Evolutionary conservation across 2,329 filamentous ascomycete genomes (phyloP).

Genomic region (Aspergillus caelatus): DNA sequence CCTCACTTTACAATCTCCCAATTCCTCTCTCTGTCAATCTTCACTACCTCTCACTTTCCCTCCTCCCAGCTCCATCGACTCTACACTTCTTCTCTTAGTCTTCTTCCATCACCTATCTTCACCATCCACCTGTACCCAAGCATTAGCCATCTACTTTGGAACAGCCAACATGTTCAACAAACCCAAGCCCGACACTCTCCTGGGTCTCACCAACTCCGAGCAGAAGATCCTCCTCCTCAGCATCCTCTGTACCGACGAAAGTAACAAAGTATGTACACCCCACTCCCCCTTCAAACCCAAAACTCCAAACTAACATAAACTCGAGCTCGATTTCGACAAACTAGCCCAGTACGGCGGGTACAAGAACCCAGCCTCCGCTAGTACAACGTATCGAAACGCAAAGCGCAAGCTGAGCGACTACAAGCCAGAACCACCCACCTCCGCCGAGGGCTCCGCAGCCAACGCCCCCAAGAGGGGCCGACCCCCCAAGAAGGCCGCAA

Average conservation of each 20-base stretch:
- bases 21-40: background rate
- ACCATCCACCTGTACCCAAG: background rate
- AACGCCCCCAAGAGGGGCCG: slow-evolving; percentile 22
- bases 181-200: slow-evolving; percentile 19
- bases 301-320: slow-evolving; percentile 1
- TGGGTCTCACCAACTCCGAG: slow-evolving; percentile 22
- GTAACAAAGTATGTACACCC: slow-evolving; percentile 20
- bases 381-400: slow-evolving; percentile 36
- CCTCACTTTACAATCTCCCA: slow-evolving; percentile 6
- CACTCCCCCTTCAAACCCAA: background rate
- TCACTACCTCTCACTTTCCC: background rate
- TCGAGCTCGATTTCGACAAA: slow-evolving; percentile 43
- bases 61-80: background rate
- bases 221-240: slow-evolving; percentile 25
- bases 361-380: slow-evolving; percentile 40
- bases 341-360: slow-evolving; percentile 40
- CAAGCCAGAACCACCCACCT: slow-evolving; percentile 3
- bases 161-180: slow-evolving; percentile 16
- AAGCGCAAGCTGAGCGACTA: slow-evolving; percentile 40
- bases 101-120: background rate
- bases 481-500: slow-evolving; percentile 20
- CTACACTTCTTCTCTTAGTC: background rate
- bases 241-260: slow-evolving; percentile 14
- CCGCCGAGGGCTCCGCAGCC: slow-evolving; percentile 5
- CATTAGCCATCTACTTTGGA: background rate